Percentiles rank a stretch among this genome's conserved stretches.
phyloP scores from a whole-genome alignment of 495 filamentous ascomycete genomes.

The Aspergillus asperescens region DNA sequence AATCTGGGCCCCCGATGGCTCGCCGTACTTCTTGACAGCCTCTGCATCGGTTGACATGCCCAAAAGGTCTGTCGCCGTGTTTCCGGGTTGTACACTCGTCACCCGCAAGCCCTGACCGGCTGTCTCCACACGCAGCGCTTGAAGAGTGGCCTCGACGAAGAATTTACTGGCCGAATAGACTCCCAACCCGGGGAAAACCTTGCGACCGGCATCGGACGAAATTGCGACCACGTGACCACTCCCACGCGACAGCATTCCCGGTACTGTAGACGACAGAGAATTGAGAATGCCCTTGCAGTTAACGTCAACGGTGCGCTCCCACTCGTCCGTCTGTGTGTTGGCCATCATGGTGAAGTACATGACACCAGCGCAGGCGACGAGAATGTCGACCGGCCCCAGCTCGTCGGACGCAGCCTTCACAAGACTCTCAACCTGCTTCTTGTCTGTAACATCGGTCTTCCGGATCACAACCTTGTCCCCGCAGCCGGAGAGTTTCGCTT shows the following conservation, averaged over 20 bases:
- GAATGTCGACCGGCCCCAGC: slow-evolving; percentile 60
- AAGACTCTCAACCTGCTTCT: slow-evolving; percentile 50
- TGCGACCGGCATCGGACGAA: slow-evolving; percentile 63
- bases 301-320: slow-evolving; percentile 65
- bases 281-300: slow-evolving; percentile 70
- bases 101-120: slow-evolving; percentile 59
- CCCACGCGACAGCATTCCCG: slow-evolving; percentile 57
- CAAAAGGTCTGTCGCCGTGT: slow-evolving; percentile 58
- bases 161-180: slow-evolving; percentile 71
- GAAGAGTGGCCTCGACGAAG: slow-evolving; percentile 66
- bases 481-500: slow-evolving; percentile 41
- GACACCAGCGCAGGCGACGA: slow-evolving; percentile 64
- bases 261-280: slow-evolving; percentile 53
- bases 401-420: slow-evolving; percentile 45
- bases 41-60: slow-evolving; percentile 61
- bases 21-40: slow-evolving; percentile 64
- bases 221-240: slow-evolving; percentile 62
- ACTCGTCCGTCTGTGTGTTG: slow-evolving; percentile 57
- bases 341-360: slow-evolving; percentile 77
- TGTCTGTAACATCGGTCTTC: slow-evolving; percentile 58
- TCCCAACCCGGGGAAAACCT: slow-evolving; percentile 65
- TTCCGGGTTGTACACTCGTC: slow-evolving; percentile 62
- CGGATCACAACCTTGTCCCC: slow-evolving; percentile 54
- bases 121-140: slow-evolving; percentile 60
- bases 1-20: slow-evolving; percentile 60